Conservation (phyloP, 1,139 yeast species). For the Geotrichum australiense region DNA sequence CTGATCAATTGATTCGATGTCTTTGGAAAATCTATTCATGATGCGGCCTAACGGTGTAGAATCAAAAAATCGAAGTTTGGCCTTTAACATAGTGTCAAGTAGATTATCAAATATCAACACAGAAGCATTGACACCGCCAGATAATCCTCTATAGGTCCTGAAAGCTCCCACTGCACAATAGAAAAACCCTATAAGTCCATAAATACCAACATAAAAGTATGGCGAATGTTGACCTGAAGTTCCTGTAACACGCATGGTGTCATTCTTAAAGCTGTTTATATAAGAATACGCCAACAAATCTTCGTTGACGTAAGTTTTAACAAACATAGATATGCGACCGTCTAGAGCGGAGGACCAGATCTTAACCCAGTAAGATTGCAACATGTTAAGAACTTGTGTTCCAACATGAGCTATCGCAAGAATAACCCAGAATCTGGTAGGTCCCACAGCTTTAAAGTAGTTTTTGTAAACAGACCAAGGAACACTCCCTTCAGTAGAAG, state of each 20-base stretch:
- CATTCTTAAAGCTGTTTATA: not conserved
- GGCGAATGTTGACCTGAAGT: slow-evolving; percentile 36
- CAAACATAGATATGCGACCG: no score
- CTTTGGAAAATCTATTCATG: slow-evolving; percentile 95
- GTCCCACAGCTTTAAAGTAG: slow-evolving; percentile 65
- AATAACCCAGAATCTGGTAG: slow-evolving; percentile 42
- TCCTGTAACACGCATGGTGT: not conserved
- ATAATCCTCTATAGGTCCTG: slow-evolving; percentile 56
- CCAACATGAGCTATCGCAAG: slow-evolving; percentile 43
- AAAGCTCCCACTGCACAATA: slow-evolving; percentile 50
- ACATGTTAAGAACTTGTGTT: slow-evolving; percentile 54
- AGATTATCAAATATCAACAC: slow-evolving; percentile 62
- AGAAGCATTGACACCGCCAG: slow-evolving; percentile 75
- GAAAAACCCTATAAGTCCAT: slow-evolving; percentile 59
- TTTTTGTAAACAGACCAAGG: slow-evolving; percentile 59
- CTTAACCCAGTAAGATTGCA: slow-evolving; percentile 81
- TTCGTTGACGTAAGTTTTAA: not conserved
- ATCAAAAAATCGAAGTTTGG: slow-evolving; percentile 85
- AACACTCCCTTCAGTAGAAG: slow-evolving; percentile 79
- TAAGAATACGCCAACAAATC: not conserved
- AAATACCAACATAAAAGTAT: slow-evolving; percentile 51
- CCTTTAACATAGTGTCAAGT: slow-evolving; percentile 58
- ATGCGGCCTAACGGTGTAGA: slow-evolving; percentile 94
- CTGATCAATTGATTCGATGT: slow-evolving; percentile 89
- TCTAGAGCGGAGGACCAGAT: slow-evolving; percentile 52